Percentiles rank a stretch among this genome's conserved stretches.
These are phyloP conservation scores for Paramyrothecium sp. DNA, from an alignment of 2,329 filamentous ascomycete genomes.

Conservation along the genomic window DNA sequence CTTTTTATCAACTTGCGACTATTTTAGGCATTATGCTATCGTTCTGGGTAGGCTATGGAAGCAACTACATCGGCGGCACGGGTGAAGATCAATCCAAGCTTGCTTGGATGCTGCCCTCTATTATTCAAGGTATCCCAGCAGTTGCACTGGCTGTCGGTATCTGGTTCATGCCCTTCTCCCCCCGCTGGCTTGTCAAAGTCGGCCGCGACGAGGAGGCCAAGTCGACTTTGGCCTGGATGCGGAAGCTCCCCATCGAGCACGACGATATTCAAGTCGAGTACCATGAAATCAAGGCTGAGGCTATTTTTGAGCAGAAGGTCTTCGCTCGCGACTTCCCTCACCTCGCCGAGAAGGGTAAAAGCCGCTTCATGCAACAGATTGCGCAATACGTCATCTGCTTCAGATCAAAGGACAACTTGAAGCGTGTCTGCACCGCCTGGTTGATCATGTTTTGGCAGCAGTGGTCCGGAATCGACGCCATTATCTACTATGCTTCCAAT, in stretches of 20 bases:
- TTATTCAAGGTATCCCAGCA: constrained; percentile 41
- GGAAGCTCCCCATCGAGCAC: constrained; percentile 59
- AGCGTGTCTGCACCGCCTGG: constrained; percentile 62
- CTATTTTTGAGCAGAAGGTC: constrained; percentile 71
- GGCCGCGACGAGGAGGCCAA: constrained; percentile 65
- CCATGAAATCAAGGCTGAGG: constrained; percentile 80
- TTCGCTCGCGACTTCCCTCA: constrained; percentile 57
- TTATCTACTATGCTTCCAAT: constrained; percentile 49
- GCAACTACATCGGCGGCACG: constrained; percentile 46
- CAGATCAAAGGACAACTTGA: constrained; percentile 52
- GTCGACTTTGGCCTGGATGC: constrained; percentile 55
- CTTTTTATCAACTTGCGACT: constrained; percentile 63
- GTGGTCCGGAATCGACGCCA: constrained; percentile 33
- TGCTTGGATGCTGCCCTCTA: constrained; percentile 42
- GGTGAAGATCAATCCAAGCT: constrained; percentile 40
- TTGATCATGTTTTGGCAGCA: constrained; percentile 61
- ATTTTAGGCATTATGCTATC: constrained; percentile 54
- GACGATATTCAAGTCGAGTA: constrained; percentile 73
- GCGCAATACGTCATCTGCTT: constrained; percentile 49
- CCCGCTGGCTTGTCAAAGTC: constrained; percentile 73
- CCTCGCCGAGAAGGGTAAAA: constrained; percentile 38
- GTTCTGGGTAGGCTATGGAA: constrained; percentile 45
- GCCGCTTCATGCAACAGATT: constrained; percentile 40
- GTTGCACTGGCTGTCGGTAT: constrained; percentile 65
- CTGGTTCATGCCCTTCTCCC: constrained; percentile 77